Evolutionary conservation across 2,329 filamentous ascomycete species (phyloP).

Genomic region (Podosphaera xanthii): DNA sequence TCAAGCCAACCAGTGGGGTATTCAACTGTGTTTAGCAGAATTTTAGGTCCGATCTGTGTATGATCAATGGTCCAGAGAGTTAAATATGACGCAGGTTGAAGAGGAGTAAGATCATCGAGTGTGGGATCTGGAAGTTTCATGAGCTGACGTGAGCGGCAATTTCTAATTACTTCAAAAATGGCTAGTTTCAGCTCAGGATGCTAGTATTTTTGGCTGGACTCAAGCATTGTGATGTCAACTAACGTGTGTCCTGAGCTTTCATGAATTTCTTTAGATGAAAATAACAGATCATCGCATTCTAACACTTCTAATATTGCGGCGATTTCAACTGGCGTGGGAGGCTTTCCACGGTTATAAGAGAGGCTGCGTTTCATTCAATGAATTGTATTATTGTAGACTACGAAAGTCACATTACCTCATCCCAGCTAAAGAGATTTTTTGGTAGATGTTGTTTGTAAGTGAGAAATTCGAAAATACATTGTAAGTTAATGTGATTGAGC

Average conservation of each 20-base stretch:
- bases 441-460: background rate
- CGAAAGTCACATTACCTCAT: background rate
- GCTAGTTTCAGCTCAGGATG: background rate
- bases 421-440: background rate
- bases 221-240: background rate
- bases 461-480: background rate
- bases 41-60: background rate
- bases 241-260: background rate
- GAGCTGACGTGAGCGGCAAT: background rate
- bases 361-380: background rate
- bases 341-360: background rate
- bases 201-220: background rate
- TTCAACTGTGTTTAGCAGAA: background rate
- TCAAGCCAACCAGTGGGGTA: background rate
- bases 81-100: background rate
- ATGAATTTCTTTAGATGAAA: background rate
- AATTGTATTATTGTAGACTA: background rate
- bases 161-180: background rate
- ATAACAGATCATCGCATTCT: background rate
- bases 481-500: background rate
- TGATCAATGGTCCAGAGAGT: background rate
- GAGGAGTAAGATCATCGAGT: background rate
- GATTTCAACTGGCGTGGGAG: background rate
- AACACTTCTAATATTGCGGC: background rate
- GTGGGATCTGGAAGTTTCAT: background rate